phyloP scores from a whole-genome alignment of 257 asterid genomes.

The Rhazya stricta region DNA sequence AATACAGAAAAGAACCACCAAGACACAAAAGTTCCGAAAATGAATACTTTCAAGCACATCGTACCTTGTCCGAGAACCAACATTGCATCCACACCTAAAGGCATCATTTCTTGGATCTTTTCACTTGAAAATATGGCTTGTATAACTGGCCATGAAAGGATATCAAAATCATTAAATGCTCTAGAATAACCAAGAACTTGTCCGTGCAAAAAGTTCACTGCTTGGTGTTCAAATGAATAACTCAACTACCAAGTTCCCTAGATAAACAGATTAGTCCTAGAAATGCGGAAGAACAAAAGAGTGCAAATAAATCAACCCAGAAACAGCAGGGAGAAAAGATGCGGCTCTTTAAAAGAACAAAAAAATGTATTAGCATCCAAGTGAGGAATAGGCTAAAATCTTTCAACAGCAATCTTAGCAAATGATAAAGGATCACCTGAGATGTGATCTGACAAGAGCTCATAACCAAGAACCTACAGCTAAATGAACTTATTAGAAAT shows the following conservation, averaged over 20 bases:
- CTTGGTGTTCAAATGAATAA: not conserved
- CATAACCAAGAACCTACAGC: not conserved
- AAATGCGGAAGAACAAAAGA: not conserved
- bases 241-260: not conserved
- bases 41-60: slow-evolving; percentile 8
- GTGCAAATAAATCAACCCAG: not conserved
- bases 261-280: not conserved
- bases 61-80: slow-evolving; percentile 84
- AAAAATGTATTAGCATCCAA: not conserved
- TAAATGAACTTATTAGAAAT: not conserved
- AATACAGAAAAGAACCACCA: not conserved
- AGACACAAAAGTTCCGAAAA: not conserved
- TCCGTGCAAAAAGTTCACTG: not conserved
- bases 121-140: slow-evolving; percentile 69
- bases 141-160: slow-evolving; percentile 35
- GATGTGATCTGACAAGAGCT: not conserved
- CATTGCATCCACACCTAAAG: slow-evolving; percentile 54
- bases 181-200: not conserved
- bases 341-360: not conserved
- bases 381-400: not conserved
- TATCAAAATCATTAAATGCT: not conserved
- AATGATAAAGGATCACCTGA: not conserved
- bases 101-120: slow-evolving; percentile 64
- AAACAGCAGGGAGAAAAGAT: not conserved
- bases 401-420: not conserved